phyloP scores from a whole-genome alignment of 257 asterid species.

The Galeopsis tetrahit region DNA sequence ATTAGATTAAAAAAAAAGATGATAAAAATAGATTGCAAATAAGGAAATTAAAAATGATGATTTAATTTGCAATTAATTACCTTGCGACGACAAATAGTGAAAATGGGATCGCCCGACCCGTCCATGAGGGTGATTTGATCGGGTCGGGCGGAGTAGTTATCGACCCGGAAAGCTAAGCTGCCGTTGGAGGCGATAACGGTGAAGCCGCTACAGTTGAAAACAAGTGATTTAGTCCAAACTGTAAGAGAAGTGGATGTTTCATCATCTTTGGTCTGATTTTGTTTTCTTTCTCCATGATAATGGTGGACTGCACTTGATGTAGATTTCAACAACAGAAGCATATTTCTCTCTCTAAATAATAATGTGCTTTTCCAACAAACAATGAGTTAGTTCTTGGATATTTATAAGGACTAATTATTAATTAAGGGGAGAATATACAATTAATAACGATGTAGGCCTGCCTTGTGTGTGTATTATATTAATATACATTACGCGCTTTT shows the following conservation, averaged over 20 bases:
- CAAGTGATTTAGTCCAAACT: constrained; percentile 83
- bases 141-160: constrained; percentile 58
- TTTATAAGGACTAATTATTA: constrained; percentile 20
- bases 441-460: constrained; percentile 15
- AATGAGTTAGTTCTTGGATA: not conserved
- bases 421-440: not conserved
- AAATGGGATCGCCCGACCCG: constrained; percentile 63
- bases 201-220: constrained; percentile 71
- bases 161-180: constrained; percentile 66
- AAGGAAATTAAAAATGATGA: no score
- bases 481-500: not conserved
- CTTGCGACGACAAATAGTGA: constrained; percentile 67
- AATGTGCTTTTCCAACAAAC: constrained; percentile 28
- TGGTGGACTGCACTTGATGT: constrained; percentile 51
- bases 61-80: constrained; percentile 30
- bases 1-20: no score
- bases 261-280: not conserved
- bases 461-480: not conserved
- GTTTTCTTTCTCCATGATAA: constrained; percentile 25
- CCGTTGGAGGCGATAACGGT: constrained; percentile 71
- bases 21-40: no score
- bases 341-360: constrained; percentile 29
- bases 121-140: constrained; percentile 65
- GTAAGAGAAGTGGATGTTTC: constrained; percentile 50
- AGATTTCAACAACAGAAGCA: constrained; percentile 56